Conservation (phyloP, 2,329 filamentous ascomycete species). For the Teratosphaeria zuluensis region DNA sequence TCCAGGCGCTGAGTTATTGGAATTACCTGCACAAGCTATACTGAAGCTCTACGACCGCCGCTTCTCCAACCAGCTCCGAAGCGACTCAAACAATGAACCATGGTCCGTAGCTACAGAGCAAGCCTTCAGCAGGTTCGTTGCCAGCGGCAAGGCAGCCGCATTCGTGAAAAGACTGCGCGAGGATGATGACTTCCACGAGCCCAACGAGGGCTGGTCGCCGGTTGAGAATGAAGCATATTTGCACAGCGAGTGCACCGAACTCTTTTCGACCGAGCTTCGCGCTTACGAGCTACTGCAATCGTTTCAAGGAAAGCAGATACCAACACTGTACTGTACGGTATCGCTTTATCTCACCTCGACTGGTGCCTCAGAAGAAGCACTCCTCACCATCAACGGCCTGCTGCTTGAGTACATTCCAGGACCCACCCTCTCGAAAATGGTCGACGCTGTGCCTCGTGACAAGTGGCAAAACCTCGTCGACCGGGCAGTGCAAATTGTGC, state of each 20-base stretch:
- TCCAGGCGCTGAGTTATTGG: too few species aligned
- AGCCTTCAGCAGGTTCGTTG: neutral
- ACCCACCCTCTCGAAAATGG: neutral
- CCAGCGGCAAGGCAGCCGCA: neutral
- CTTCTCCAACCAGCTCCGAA: neutral
- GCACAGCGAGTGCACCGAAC: neutral
- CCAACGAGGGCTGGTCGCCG: neutral
- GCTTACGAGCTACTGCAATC: neutral
- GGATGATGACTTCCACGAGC: neutral
- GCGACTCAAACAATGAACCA: neutral
- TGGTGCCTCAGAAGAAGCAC: neutral
- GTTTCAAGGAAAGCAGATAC: neutral
- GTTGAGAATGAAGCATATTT: neutral
- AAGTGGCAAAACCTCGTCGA: neutral
- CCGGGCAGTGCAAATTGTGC: neutral
- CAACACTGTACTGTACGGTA: neutral
- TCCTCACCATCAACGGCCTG: neutral
- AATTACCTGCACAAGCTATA: too few species aligned
- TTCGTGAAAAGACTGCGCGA: neutral
- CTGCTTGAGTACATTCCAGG: neutral
- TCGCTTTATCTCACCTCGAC: too few species aligned
- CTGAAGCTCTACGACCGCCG: neutral
- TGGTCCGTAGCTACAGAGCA: neutral
- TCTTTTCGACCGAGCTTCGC: neutral
- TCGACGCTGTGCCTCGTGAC: neutral